A percentile compares a stretch with the other conserved stretches of the same genome.
Conservation (phyloP, 2,329 filamentous ascomycete species). For the Trichoderma sp. region DNA sequence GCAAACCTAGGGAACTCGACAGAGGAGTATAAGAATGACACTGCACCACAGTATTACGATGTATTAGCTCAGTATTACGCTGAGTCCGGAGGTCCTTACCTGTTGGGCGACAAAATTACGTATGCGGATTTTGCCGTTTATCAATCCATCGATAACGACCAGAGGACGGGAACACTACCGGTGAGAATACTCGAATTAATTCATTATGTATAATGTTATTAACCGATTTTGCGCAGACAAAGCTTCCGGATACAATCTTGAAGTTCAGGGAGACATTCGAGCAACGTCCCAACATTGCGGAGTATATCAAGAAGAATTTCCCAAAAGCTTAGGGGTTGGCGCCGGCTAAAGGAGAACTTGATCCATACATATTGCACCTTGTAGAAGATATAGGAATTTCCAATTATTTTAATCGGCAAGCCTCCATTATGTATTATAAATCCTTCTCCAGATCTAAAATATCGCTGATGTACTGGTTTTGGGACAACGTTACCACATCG, state of each 20-base stretch:
- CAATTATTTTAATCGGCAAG: neutral
- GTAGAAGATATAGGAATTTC: neutral
- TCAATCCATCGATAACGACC: neutral
- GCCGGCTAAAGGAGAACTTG: neutral
- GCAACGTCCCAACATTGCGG: constrained; percentile 15
- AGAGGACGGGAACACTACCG: neutral
- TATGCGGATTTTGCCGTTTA: neutral
- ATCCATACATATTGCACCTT: neutral
- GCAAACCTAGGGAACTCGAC: neutral
- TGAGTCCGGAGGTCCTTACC: neutral
- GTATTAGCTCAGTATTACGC: neutral
- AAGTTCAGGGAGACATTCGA: constrained; percentile 4
- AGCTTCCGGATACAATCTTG: neutral
- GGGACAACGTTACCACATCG: neutral
- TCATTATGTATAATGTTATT: neutral
- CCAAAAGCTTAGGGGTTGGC: neutral
- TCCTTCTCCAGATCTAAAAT: neutral
- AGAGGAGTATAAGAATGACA: neutral
- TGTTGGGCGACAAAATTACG: neutral
- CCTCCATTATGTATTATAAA: neutral
- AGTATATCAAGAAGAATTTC: constrained; percentile 10
- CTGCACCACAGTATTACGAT: neutral
- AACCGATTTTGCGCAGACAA: neutral
- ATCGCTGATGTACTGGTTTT: neutral
- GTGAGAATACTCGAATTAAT: neutral